Evolutionary conservation across 2,329 filamentous ascomycete genomes (phyloP), one percentile per base, ranked within the genome.

Genomic region (Xylariaceae sp.): DNA sequence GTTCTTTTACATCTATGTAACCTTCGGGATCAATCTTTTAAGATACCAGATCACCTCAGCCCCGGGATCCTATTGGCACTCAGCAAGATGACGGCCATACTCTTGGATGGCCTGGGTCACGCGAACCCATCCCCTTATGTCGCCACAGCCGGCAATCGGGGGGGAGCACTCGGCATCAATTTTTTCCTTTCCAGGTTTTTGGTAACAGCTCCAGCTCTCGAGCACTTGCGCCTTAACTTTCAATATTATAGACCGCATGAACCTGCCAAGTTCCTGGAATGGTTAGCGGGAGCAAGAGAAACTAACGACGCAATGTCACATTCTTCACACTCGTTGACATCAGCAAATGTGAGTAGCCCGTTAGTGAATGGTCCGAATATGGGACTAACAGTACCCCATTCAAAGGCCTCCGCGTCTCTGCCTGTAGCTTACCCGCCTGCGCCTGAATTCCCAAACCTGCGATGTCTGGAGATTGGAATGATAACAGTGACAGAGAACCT

Each of bases 201-300:
- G 5, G 61, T 63, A 1, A 65, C 65, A 26, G 64, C 72, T 1
- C 55, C 66, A 3, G 76, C 77, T 16, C 55, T 85, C 5, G 71
- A 72, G 29, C 76, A 80, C 59, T 69, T 85, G 5, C 74, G 81
- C 2, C 62, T 84, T 41, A 84, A 84, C 59, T 76, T 79, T 29
- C 58, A 62, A 12, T 9, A 32, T 7, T 53, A 48, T 7, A 19
- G 53, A 0, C 16, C 51, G 3, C 16, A 51, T 4, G 51, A 61
- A 2, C 51, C 64, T 2, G 58, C 64, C 0, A 59, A 64, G 1
- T 58, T 80, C 10, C 52, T 80, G 2, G 26, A 60, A 12, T 80
- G 70, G 75, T 63, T 78, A 9, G 67, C 63, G 3, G 47, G 21
- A 15, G 16, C 36, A 15, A 40, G 15, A 13, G 8, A 18, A 19